Evolutionary conservation across 495 filamentous ascomycete species (phyloP).

Genomic region (Cercophora sp.): DNA sequence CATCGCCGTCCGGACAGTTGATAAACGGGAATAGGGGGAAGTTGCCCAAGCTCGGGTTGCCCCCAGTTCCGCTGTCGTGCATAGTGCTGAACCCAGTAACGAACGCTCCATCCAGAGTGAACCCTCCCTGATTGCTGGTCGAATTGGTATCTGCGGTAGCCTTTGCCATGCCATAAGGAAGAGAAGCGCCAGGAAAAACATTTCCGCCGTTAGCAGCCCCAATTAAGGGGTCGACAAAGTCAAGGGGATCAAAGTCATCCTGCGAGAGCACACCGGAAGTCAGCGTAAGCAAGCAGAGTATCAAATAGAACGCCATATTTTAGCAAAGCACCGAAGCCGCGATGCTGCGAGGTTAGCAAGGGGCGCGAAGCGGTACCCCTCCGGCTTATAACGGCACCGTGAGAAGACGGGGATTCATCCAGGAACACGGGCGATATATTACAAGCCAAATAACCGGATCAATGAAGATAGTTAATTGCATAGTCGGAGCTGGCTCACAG

Average conservation of each 20-base stretch:
- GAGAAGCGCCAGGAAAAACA: conserved; percentile 70
- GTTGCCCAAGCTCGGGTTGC: conserved; percentile 65
- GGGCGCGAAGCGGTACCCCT: conserved; percentile 11
- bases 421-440: neutral
- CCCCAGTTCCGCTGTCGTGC: conserved; percentile 73
- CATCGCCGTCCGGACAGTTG: conserved; percentile 59
- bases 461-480: no score
- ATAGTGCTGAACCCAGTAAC: conserved; percentile 65
- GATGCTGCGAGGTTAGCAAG: no score
- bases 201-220: conserved; percentile 62
- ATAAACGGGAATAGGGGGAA: conserved; percentile 69
- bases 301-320: no score
- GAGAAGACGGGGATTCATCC: conserved; percentile 1
- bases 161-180: conserved; percentile 76
- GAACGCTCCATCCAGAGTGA: conserved; percentile 57
- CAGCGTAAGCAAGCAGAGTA: conserved; percentile 13
- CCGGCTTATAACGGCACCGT: neutral
- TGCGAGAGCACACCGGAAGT: conserved; percentile 5
- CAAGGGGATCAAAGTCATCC: conserved; percentile 34
- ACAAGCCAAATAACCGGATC: conserved; percentile 1
- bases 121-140: conserved; percentile 66
- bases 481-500: no score
- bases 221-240: conserved; percentile 54
- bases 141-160: conserved; percentile 67
- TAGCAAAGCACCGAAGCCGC: no score